Base-by-base conservation (phyloP, 176 grass and related monocot genomes). In the Melocanna baccifera region DNA sequence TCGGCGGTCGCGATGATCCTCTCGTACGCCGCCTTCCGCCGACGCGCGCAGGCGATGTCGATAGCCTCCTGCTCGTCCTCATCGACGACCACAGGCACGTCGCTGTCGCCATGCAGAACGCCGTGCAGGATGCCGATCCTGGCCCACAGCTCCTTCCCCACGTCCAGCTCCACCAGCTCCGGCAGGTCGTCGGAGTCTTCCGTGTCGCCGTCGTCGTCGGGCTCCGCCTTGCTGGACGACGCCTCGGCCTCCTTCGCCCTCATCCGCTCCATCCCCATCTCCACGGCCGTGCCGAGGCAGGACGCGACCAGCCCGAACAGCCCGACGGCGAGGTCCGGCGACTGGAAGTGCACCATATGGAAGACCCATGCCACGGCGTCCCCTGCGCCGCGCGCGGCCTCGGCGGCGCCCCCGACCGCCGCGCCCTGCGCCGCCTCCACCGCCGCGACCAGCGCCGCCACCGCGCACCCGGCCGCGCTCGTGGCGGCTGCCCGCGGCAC, bases 21-120 rank as follows among this genome's bases (percentile, higher is more conserved):
- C 92, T 98, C 92, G 82, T 98, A 98, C 39, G 81, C 68, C 28
- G 86, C 81, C 75, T 88, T 75, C 39, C 87, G 68, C 32, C 80
- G 78, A 58, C 76, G 52, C 18, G 69, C 67, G 42, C 80, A 77
- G 26, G 80, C 19, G 62, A 12, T 4, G 26, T 85, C 30, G 26
- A 70, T 62, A 2, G 26, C 77, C 14, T 86, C 67, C 53, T 50
- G 39, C 7, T 72, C 73, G 56, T 76, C 61, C 42, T 79, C 52
- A 19, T 58, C 9, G 41, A 46, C 75, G 65, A 52, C 43, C 70
- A 67, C 36, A 36, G 73, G 48, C 48, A 19, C 20, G 34, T 39
- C 55, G 9, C 74, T 52, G 3, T 43, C 78, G 26, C 42, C 71
- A 48, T 86, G 32, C 28, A 83, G 66, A 3, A 73, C 22, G 15